Percentiles rank a stretch among this genome's conserved stretches.
Conservation (phyloP, 345 rosid genomes). For the Turritis glabra region DNA sequence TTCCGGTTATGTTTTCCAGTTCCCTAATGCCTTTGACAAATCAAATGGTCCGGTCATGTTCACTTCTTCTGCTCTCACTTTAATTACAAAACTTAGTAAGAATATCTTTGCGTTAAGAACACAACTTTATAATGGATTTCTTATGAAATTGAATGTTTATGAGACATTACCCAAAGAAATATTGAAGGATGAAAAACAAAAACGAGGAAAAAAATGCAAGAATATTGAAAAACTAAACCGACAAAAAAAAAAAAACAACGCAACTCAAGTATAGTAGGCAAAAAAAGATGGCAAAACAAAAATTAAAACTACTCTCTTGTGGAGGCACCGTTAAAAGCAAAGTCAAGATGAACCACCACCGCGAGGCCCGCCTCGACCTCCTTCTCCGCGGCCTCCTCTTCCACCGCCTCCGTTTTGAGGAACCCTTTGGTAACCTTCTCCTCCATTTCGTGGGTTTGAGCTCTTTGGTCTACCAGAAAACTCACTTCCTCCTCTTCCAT, state of each 20-base stretch:
- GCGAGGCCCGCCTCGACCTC: conserved; percentile 37
- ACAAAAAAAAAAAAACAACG: conserved; percentile 16
- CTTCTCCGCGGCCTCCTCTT: conserved; percentile 45
- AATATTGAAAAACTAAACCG: conserved; percentile 24
- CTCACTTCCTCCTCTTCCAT: conserved; percentile 50
- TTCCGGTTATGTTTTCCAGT: not conserved
- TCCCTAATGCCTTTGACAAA: not conserved
- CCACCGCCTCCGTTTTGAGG: conserved; percentile 59
- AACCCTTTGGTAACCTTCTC: conserved; percentile 53
- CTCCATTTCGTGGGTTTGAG: conserved; percentile 51
- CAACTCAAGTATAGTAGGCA: conserved; percentile 2
- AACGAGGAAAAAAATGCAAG: not conserved
- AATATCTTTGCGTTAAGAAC: not conserved
- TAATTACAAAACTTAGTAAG: not conserved
- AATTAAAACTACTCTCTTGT: conserved; percentile 22
- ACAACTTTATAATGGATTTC: conserved; percentile 26
- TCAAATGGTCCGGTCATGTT: not conserved
- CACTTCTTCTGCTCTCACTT: not conserved
- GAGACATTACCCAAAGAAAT: conserved; percentile 17
- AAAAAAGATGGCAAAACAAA: conserved; percentile 14
- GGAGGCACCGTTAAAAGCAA: conserved; percentile 7
- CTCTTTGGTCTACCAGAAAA: conserved; percentile 68
- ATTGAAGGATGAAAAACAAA: conserved; percentile 18
- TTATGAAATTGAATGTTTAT: conserved; percentile 37
- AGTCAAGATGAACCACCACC: conserved; percentile 41